Evolutionary conservation across 2,329 filamentous ascomycete genomes (phyloP).

Genomic region (Tolypocladium guangdongense): DNA sequence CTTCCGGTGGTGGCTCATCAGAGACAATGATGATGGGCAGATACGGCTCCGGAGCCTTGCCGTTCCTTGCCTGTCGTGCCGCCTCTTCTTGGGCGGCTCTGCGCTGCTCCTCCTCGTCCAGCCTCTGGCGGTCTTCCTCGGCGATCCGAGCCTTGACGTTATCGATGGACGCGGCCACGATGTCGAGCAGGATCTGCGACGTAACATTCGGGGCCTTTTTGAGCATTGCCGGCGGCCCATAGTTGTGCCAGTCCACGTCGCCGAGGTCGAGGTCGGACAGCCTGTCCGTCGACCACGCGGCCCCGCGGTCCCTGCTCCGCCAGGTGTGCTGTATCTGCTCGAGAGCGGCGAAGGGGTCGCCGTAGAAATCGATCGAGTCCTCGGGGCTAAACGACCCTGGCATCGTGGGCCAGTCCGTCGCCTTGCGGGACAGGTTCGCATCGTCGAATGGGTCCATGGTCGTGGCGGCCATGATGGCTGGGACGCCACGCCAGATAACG

Average conservation of each 20-base stretch:
- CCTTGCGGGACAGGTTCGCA: constrained; percentile 1
- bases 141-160: constrained; percentile 28
- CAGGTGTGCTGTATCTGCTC: constrained; percentile 13
- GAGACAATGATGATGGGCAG: constrained; percentile 20
- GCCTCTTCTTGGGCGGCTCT: constrained; percentile 10
- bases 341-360: constrained; percentile 16
- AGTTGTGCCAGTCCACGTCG: constrained; percentile 33
- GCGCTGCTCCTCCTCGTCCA: constrained; percentile 16
- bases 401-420: constrained; percentile 11
- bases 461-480: background rate
- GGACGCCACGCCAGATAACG: background rate
- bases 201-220: constrained; percentile 24
- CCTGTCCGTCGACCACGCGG: constrained; percentile 12
- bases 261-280: constrained; percentile 12
- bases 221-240: constrained; percentile 34
- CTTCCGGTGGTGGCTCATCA: background rate
- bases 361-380: constrained; percentile 18
- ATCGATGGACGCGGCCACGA: constrained; percentile 34
- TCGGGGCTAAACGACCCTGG: constrained; percentile 18
- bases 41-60: constrained; percentile 23
- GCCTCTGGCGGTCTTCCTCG: constrained; percentile 16
- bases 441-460: background rate
- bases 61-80: constrained; percentile 7
- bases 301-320: constrained; percentile 7
- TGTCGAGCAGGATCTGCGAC: constrained; percentile 27